Base-by-base conservation (phyloP, 768 basidiomycete species). In the Tylopilus plumbeoviolaceoides region DNA sequence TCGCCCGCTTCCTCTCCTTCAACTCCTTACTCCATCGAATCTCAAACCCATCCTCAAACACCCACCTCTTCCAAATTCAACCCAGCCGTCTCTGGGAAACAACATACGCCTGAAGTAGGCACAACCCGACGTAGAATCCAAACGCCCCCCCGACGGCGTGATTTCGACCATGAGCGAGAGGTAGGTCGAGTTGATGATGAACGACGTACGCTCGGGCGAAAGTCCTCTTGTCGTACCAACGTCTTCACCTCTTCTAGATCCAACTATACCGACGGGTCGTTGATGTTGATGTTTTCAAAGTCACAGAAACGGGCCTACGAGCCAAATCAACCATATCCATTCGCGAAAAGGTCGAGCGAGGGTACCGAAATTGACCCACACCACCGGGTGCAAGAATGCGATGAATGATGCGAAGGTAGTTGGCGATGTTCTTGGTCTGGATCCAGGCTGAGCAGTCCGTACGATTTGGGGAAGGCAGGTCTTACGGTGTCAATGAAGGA, bases 401-500 rank as follows among this genome's bases (percentile, higher is more conserved):
- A 70, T 93, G 85, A 43, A 98, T 87, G 47, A 89, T 83, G 18
- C 87, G 83, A 14, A 98, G 78, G 65, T 95, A 98, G 54, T 88
- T 89, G n/a, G 95, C 81, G 31, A 98, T 83, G 65, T 98, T 95
- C 63, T 94, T 89, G 1, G 93, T 91, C 89, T 94, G 44, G 23
- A 42, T 23, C 27, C 31, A 20, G 5, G 6, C 4, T 40, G 20
- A 45, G 27, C 23, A 23, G 23, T 23, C 23, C 23, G 7, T n/a
- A 23, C 45, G 28, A n/a, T 10, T 23, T 17, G 4, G 28, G 23
- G 4, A 15, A 12, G 28, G 20, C 1, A 3, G 28, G 5, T 17
- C 50, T 39, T 20, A 92, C 93, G 4, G 94, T 97, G 64, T 99
- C 95, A 46, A 98, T 86, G 75, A 98, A 98, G 78, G 98, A 98